Percentiles rank a stretch among this genome's conserved stretches.
These are phyloP conservation scores for Plantago coronopus DNA, from an alignment of 305 asterid genomes.

Conservation along the genomic window DNA sequence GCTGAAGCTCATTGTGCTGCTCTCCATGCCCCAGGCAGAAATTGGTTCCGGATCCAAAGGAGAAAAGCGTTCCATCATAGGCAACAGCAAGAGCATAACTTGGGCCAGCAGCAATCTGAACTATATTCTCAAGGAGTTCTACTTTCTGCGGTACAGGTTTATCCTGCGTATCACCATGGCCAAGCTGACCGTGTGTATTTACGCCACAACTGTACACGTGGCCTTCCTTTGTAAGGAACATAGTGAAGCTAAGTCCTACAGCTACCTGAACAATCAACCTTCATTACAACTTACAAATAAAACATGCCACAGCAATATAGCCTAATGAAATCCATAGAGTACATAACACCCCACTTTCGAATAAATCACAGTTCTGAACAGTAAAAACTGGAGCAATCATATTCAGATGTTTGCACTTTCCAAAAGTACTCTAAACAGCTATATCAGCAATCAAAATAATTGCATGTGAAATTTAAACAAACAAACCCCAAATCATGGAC, in stretches of 20 bases:
- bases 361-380: too few species aligned
- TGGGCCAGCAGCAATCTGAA: slow-evolving; percentile 73
- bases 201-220: slow-evolving; percentile 75
- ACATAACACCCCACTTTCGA: too few species aligned
- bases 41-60: slow-evolving; percentile 79
- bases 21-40: slow-evolving; percentile 89
- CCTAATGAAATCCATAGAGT: too few species aligned
- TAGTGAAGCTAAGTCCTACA: slow-evolving; percentile 80
- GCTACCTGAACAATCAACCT: slow-evolving; percentile 45
- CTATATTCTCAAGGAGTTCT: slow-evolving; percentile 41
- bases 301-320: too few species aligned
- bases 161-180: slow-evolving; percentile 69
- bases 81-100: slow-evolving; percentile 62
- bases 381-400: too few species aligned
- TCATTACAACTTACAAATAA: background rate
- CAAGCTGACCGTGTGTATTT: slow-evolving; percentile 76
- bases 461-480: too few species aligned
- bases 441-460: too few species aligned
- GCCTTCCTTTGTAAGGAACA: slow-evolving; percentile 67
- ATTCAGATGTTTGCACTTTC: too few species aligned
- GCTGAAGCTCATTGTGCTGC: slow-evolving; percentile 68
- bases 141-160: slow-evolving; percentile 54
- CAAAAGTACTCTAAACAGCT: too few species aligned
- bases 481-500: too few species aligned
- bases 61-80: slow-evolving; percentile 60